Base-by-base conservation (phyloP, 2,329 filamentous ascomycete species). In the Phoma herbarum region DNA sequence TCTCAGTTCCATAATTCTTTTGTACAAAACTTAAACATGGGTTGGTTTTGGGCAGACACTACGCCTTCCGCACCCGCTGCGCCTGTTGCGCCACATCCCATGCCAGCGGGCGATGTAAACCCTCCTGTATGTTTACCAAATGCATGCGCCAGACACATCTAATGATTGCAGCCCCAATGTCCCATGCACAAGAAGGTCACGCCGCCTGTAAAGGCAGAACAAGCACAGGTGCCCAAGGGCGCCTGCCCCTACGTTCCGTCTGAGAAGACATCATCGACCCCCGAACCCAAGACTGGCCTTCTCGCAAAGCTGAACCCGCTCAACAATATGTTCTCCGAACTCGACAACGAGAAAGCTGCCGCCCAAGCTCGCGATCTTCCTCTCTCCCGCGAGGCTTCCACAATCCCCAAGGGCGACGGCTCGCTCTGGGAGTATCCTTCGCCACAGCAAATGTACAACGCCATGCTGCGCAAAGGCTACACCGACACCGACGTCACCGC, bases 381-480 rank as follows among this genome's bases (percentile, higher is more conserved):
- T 0, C 90, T 93, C 2, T 85, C 88, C 7, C 90, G 95, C 67
- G 93, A 97, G 77, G 81, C 85, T 28, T 96, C 92, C 0, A 93
- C 93, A 1, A 99, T 99, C 68, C 95, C 95, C n/a, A 90, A 90
- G 67, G 92, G 91, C 70, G 88, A 90, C 68, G 80, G 79, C 59
- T 85, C 87, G 46, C 96, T 91, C 71, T 99, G 95, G 95, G 95
- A 98, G 78, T 99, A 99, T 75, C 95, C 95, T 0, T 97, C 93
- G 0, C 94, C 95, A 0, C 95, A 99, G 81, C 95, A 99, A 79
- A 99, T 99, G 95, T 99, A 98, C 84, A 98, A 99, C 73, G 95
- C 95, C 8, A 90, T 99, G 80, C 82, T 98, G 61, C 90, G 95
- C 64, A 99, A 99, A 79, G 95, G 95, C 58, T 95, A 97, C 79